phyloP scores from a whole-genome alignment of 768 basidiomycete genomes.

The Naganishia vaughanmartiniae region DNA sequence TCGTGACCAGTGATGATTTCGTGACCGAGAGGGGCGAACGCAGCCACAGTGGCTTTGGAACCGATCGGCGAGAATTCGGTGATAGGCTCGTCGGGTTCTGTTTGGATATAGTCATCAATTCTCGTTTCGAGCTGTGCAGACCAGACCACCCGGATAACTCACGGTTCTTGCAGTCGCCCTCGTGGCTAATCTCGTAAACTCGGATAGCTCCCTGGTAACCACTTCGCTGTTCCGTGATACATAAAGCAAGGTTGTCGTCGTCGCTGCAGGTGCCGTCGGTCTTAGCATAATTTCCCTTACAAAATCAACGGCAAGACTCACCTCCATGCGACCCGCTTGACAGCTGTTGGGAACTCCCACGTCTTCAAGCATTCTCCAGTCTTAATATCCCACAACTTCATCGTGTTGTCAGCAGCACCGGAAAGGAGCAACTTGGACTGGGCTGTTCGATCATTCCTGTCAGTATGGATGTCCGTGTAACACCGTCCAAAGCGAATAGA shows the following conservation, averaged over 20 bases:
- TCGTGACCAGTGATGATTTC: slow-evolving; percentile 92
- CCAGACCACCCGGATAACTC: slow-evolving; percentile 52
- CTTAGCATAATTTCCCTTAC: slow-evolving; percentile 4
- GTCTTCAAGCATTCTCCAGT: slow-evolving; percentile 87
- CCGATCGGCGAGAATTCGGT: slow-evolving; percentile 83
- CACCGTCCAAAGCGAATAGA: neutral
- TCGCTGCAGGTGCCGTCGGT: slow-evolving; percentile 28
- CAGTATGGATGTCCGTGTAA: neutral
- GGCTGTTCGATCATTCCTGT: slow-evolving; percentile 55
- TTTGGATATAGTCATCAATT: neutral
- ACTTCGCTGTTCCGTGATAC: slow-evolving; percentile 96
- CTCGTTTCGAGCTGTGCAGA: neutral
- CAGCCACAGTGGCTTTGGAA: slow-evolving; percentile 94
- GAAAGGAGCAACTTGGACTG: slow-evolving; percentile 82
- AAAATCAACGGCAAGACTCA: slow-evolving; percentile 40
- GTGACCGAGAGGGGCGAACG: slow-evolving; percentile 74
- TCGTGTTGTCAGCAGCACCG: slow-evolving; percentile 88
- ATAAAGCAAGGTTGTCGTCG: slow-evolving; percentile 65
- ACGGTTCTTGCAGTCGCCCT: slow-evolving; percentile 79
- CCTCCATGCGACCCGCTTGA: slow-evolving; percentile 88
- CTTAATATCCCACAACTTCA: slow-evolving; percentile 83
- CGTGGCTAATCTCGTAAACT: slow-evolving; percentile 80
- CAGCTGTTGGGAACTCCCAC: slow-evolving; percentile 98
- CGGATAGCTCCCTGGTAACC: slow-evolving; percentile 86
- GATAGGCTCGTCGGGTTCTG: slow-evolving; percentile 73